A percentile compares a stretch with the other conserved stretches of the same genome.
Evolutionary conservation across 176 grass and related monocot genomes (phyloP).

Genomic region (Aegilops bicornis): DNA sequence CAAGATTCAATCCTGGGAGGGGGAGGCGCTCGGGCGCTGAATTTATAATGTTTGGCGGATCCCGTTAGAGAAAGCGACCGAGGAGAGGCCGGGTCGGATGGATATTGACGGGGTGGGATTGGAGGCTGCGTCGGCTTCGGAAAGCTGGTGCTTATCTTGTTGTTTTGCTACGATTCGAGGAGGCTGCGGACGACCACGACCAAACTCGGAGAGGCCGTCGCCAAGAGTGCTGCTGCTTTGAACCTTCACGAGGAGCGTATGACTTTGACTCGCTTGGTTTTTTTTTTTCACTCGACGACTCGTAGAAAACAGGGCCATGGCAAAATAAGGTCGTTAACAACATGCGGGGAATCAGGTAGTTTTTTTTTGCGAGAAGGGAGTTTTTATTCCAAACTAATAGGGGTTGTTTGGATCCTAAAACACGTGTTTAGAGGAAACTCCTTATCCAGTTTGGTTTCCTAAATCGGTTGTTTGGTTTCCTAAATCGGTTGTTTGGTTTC

Average conservation of each 20-base stretch:
- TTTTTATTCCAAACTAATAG: no score
- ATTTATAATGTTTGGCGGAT: neutral
- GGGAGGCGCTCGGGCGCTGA: neutral
- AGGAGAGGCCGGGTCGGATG: neutral
- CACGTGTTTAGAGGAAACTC: no score
- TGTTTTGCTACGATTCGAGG: neutral
- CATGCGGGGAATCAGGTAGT: no score
- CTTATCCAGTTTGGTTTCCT: no score
- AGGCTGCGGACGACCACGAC: neutral
- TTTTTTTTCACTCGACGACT: no score
- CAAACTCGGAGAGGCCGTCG: neutral
- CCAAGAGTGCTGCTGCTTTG: conserved; percentile 11
- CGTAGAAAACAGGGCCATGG: no score
- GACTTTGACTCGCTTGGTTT: neutral
- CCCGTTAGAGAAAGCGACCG: neutral
- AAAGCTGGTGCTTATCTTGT: neutral
- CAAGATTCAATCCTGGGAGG: neutral
- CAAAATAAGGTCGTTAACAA: no score
- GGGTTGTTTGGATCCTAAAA: no score
- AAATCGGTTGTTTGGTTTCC: no score
- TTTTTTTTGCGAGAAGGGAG: no score
- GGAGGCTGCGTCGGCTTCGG: neutral
- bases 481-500: no score
- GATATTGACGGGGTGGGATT: neutral
- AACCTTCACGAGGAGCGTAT: neutral